Conservation (phyloP, 768 basidiomycete genomes). For the Termitomyces sp. region DNA sequence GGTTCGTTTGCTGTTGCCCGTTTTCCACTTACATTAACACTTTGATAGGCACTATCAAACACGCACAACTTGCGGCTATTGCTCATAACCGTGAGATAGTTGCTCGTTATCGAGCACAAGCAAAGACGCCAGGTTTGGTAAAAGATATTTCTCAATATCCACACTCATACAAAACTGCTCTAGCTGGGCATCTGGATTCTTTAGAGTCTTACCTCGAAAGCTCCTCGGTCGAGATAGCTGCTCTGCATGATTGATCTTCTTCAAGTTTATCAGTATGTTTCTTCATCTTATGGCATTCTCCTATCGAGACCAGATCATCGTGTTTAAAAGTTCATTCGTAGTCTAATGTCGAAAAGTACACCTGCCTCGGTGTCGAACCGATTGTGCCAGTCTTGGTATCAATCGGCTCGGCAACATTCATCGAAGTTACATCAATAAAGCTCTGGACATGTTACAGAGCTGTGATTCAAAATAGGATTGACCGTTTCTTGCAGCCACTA, state of each 20-base stretch:
- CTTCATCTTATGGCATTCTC: background rate
- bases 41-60: conserved; percentile 75
- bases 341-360: background rate
- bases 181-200: conserved; percentile 56
- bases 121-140: conserved; percentile 45
- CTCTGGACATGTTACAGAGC: too few relatives aligned
- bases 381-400: background rate
- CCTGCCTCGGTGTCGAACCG: too few relatives aligned
- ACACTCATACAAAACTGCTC: background rate
- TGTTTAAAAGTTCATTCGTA: background rate
- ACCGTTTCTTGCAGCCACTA: background rate
- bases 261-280: background rate
- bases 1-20: conserved; percentile 39
- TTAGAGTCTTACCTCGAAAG: conserved; percentile 53
- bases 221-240: conserved; percentile 58
- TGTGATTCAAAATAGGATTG: background rate
- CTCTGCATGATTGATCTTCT: conserved; percentile 48
- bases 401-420: too few relatives aligned
- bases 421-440: background rate
- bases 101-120: conserved; percentile 54
- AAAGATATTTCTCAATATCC: background rate
- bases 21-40: background rate
- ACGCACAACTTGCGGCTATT: conserved; percentile 74
- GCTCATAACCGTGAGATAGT: conserved; percentile 67
- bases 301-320: background rate